These are phyloP conservation scores for Omphalotus olearius DNA, from an alignment of 1,284 basidiomycete species.

Conservation along the genomic window DNA sequence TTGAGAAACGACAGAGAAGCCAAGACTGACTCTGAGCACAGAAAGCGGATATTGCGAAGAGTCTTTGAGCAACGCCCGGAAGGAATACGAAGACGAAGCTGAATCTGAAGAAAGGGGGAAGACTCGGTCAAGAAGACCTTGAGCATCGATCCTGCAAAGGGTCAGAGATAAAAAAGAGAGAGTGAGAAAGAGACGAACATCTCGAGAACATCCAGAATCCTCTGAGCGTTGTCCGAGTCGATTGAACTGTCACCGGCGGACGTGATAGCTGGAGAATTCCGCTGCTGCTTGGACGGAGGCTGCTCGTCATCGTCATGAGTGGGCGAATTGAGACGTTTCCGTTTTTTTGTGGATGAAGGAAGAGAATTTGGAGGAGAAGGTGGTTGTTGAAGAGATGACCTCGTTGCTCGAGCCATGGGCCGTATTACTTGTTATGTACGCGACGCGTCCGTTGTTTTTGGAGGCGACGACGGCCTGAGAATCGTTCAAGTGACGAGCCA, in stretches of 20 bases:
- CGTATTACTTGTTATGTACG: constrained; percentile 5
- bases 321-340: constrained; percentile 46
- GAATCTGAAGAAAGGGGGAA: constrained; percentile 47
- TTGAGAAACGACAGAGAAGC: constrained; percentile 1
- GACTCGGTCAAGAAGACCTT: constrained; percentile 76
- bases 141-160: constrained; percentile 54
- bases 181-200: constrained; percentile 40
- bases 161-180: constrained; percentile 5
- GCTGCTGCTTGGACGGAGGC: constrained; percentile 42
- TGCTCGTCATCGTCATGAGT: constrained; percentile 31
- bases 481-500: too few species aligned
- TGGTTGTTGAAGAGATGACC: constrained; percentile 13
- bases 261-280: constrained; percentile 25
- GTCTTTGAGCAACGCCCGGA: constrained; percentile 59
- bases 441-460: constrained; percentile 7
- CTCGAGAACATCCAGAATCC: constrained; percentile 72
- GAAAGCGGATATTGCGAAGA: constrained; percentile 48
- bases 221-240: constrained; percentile 29
- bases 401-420: constrained; percentile 14
- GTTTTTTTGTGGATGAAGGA: constrained; percentile 46
- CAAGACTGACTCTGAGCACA: constrained; percentile 38
- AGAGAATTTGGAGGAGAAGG: constrained; percentile 7
- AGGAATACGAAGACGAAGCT: constrained; percentile 43
- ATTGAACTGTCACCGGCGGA: constrained; percentile 47
- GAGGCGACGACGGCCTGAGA: too few species aligned